Evolutionary conservation across 2,329 filamentous ascomycete species (phyloP), one percentile per base, ranked within the genome.

Genomic region (Orbilia javanica): DNA sequence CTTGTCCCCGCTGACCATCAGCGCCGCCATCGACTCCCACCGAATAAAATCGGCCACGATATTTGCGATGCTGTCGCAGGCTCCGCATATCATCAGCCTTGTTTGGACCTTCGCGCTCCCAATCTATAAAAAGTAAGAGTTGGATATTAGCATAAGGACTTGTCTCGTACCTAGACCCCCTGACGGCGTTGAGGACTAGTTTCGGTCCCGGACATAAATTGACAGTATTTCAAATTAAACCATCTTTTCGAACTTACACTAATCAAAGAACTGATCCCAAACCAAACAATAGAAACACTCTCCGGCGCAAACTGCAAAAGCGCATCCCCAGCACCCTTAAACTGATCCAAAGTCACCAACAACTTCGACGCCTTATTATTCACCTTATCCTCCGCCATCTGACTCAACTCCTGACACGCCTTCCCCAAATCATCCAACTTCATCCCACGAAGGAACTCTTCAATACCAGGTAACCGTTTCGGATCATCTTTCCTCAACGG

Each of bases 241-340:
- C 22, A 4, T 36, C 15, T 11, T 18, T 25, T 10, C 7, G 13
- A 36, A 46, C 65, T 20, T 77, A 77, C 72, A 27, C 20, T 65
- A 46, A 77, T 77, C 27, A 77, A 57, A 11, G 72, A 65, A 65
- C 70, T 67, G 10, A 74, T 68, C 7, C 62, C 70, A 62, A 66
- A 74, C 70, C 70, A 74, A 44, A 74, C 70, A 11, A 74, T 77
- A 6, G 72, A 77, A 18, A 77, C 65, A 48, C 65, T 70, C 29
- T 77, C 72, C n/a, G 72, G 72, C 5, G 72, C 72, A 31, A 60
- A 77, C 13, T 77, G 57, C 20, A 77, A 46, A 15, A 77, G 65
- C 27, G 20, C 65, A 66, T 77, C 65, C 2, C 34, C 72, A 3
- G 48, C 50, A 7, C n/a, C 34, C 25, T 70, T 77, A 4, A 77